A percentile compares a stretch with the other conserved stretches of the same genome.
These are phyloP conservation scores for Podospora tetraspora DNA, from an alignment of 495 filamentous ascomycete species.

Conservation along the genomic window DNA sequence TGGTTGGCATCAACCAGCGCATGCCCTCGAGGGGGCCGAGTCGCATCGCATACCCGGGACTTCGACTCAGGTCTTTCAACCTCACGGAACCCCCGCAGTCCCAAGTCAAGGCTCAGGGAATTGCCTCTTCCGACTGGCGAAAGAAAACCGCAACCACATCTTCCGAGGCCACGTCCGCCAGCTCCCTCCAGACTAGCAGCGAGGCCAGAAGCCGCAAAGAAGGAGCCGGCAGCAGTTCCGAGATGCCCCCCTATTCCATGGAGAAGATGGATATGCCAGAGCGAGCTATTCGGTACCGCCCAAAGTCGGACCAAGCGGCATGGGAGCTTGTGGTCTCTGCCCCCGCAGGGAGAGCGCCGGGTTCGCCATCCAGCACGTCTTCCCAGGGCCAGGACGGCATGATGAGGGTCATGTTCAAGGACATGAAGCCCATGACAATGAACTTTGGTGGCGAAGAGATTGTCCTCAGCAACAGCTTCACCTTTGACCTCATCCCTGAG, in stretches of 20 bases:
- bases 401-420: slow-evolving; percentile 16
- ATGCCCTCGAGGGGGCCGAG: background rate
- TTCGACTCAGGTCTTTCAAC: slow-evolving; percentile 16
- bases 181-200: background rate
- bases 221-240: background rate
- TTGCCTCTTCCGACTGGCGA: slow-evolving; percentile 29
- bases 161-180: background rate
- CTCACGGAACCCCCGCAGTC: slow-evolving; percentile 7
- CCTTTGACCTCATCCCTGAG: slow-evolving; percentile 19
- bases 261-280: background rate
- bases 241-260: slow-evolving; percentile 14
- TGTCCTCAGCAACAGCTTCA: slow-evolving; percentile 22
- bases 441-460: slow-evolving; percentile 24
- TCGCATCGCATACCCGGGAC: slow-evolving; percentile 12
- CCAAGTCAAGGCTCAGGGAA: slow-evolving; percentile 18
- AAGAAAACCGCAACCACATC: slow-evolving; percentile 16
- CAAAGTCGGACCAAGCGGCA: slow-evolving; percentile 9
- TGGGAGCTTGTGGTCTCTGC: slow-evolving; percentile 25
- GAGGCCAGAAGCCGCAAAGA: slow-evolving; percentile 11
- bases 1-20: slow-evolving; percentile 14
- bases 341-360: slow-evolving; percentile 8
- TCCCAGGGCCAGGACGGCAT: slow-evolving; percentile 4
- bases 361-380: background rate
- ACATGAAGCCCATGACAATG: slow-evolving; percentile 19
- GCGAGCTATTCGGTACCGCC: slow-evolving; percentile 3